phyloP scores from a whole-genome alignment of 2,329 filamentous ascomycete species.

The Xylaria sp. region DNA sequence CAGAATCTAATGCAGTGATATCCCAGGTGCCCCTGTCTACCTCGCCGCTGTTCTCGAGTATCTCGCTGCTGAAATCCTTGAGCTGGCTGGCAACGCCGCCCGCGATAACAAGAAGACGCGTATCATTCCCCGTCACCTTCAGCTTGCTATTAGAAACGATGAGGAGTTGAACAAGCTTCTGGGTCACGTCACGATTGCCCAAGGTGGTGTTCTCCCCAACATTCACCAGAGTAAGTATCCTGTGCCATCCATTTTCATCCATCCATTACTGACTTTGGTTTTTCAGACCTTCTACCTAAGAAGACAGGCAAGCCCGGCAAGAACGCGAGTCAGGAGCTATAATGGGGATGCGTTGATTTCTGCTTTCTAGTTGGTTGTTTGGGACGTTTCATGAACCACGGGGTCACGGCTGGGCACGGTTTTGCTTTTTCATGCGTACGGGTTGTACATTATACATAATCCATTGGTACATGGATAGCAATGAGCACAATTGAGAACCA shows the following conservation, averaged over 20 bases:
- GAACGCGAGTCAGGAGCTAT: conserved; percentile 94
- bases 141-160: conserved; percentile 99
- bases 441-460: conserved; percentile 76
- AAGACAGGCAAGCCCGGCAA: conserved; percentile 97
- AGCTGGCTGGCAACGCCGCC: conserved; percentile 97
- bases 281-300: conserved; percentile 94
- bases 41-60: conserved; percentile 98
- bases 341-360: conserved; percentile 63
- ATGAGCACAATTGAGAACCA: conserved; percentile 62
- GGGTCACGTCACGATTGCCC: conserved; percentile 95
- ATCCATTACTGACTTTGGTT: conserved; percentile 31
- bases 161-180: conserved; percentile 99
- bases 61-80: conserved; percentile 97
- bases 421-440: conserved; percentile 69
- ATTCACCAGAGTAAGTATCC: conserved; percentile 89
- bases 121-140: conserved; percentile 98
- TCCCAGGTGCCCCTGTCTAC: conserved; percentile 83
- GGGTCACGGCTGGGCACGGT: conserved; percentile 82
- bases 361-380: conserved; percentile 73
- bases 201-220: conserved; percentile 96
- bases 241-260: conserved; percentile 41
- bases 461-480: conserved; percentile 74
- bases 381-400: conserved; percentile 81
- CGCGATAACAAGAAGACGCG: conserved; percentile 99
- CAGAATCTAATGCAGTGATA: conserved; percentile 22